Conservation (phyloP, 371 early-diverging fungal genomes). For the Apophysomyces sp. region DNA sequence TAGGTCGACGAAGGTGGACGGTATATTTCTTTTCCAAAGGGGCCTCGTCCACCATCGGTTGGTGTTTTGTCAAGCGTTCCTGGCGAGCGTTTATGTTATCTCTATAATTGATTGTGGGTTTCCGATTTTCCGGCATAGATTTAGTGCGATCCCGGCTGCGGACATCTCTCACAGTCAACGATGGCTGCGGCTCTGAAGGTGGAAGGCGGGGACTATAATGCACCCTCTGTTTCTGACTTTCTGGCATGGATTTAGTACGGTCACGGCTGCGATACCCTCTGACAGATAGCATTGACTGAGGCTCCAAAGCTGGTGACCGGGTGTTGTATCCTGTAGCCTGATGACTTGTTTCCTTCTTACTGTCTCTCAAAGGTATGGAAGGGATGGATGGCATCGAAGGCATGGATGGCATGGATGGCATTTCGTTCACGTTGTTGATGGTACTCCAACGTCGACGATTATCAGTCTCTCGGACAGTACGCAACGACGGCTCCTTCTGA, state of each 20-base stretch:
- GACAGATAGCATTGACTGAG: neutral
- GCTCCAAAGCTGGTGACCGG: neutral
- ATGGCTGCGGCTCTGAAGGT: neutral
- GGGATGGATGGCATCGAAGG: neutral
- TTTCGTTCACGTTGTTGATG: neutral
- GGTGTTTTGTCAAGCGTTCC: neutral
- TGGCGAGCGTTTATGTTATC: too few relatives aligned
- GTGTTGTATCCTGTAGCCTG: neutral
- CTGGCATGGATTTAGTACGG: slow-evolving; percentile 3
- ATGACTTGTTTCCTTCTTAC: neutral
- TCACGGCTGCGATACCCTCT: slow-evolving; percentile 3
- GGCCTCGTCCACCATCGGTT: neutral
- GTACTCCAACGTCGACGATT: slow-evolving; percentile 8
- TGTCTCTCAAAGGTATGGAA: too few relatives aligned
- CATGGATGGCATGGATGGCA: neutral
- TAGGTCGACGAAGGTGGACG: neutral
- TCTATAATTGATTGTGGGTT: neutral
- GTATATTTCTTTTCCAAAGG: neutral
- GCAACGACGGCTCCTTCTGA: neutral
- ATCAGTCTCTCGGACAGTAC: neutral
- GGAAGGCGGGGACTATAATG: neutral
- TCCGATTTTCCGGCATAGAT: neutral
- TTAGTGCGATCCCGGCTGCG: neutral
- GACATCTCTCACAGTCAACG: neutral
- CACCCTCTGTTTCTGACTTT: slow-evolving; percentile 1